Base-by-base conservation (phyloP, 2,329 filamentous ascomycete species). In the Ustilaginoidea virens region DNA sequence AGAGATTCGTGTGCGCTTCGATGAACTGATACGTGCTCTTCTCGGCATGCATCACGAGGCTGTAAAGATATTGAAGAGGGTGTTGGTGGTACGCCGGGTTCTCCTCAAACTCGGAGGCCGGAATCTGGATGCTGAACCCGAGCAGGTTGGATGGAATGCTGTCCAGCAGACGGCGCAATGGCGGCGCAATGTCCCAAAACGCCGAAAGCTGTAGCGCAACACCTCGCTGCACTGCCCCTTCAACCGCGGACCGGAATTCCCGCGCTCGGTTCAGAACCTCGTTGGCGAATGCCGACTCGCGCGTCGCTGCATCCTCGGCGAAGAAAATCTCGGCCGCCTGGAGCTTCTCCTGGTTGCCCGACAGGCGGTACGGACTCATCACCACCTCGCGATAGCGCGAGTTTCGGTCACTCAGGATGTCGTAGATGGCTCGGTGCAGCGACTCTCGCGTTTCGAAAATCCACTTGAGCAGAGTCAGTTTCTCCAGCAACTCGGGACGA, bases 21-120 rank as follows among this genome's bases (percentile, higher is more conserved):
- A 96, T 94, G 54, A 93, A 96, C 51, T 96, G 90, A 46, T 93
- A 92, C 7, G 83, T 87, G 42, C 79, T 86, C 58, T 90, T 92
- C 49, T 92, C 82, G 0, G 85, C 79, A 44, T 96, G 87, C 5
- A 76, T 69, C 7, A 98, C 63, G 15, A 96, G 60, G 26, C 74
- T 79, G 51, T 85, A 90, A 0, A 98, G 66, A 49, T 98, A 96
- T 53, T 94, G 83, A 47, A 94, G 55, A 8, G 90, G 90, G 45
- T 83, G 81, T 1, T 71, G 60, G 38, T 69, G 66, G 49, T 94
- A 96, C 12, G 66, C 65, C 1, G 85, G 82, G 43, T 87, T 96
- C 57, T 96, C 90, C 3, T 76, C 73, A 39, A 77, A 79, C 52
- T 98, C 90, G 12, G 71, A 61, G 0, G 66, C 48, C 0, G 90